A percentile compares a stretch with the other conserved stretches of the same genome.
These are phyloP conservation scores for Kernera saxatilis DNA, from an alignment of 345 rosid species.

Conservation along the genomic window DNA sequence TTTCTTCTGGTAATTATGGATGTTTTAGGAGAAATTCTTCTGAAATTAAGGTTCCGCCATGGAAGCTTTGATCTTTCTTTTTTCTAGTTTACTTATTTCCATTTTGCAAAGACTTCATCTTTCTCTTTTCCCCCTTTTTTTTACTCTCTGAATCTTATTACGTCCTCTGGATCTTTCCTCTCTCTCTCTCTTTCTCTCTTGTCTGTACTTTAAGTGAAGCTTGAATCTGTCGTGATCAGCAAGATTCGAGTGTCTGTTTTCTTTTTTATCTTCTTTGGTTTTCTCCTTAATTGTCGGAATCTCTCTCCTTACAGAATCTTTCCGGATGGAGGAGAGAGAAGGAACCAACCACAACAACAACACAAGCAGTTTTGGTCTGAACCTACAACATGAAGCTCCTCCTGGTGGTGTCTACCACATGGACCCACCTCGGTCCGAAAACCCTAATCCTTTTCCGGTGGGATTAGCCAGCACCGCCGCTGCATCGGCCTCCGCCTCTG, in stretches of 20 bases:
- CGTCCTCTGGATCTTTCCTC: conserved; percentile 20
- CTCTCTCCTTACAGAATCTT: conserved; percentile 7
- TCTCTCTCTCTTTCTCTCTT: background rate
- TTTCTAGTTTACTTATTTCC: conserved; percentile 26
- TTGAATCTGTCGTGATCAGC: conserved; percentile 34
- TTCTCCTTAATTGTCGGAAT: conserved; percentile 29
- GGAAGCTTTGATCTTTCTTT: conserved; percentile 44
- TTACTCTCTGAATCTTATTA: conserved; percentile 21
- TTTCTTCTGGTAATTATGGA: conserved; percentile 33
- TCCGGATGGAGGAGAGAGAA: conserved; percentile 61
- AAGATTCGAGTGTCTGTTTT: conserved; percentile 24
- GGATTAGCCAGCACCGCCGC: conserved; percentile 21
- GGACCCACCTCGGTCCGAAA: conserved; percentile 43
- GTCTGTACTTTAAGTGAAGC: conserved; percentile 28
- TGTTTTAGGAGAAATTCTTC: conserved; percentile 23
- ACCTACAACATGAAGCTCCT: conserved; percentile 48
- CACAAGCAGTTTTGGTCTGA: conserved; percentile 38
- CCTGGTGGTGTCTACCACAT: conserved; percentile 31
- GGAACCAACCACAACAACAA: conserved; percentile 31
- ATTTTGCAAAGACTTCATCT: background rate
- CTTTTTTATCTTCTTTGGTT: background rate
- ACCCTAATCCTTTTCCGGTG: conserved; percentile 32
- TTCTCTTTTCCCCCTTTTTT: background rate
- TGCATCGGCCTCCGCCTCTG: conserved; percentile 9
- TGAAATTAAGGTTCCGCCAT: conserved; percentile 19